A percentile compares a stretch with the other conserved stretches of the same genome.
Conservation (phyloP, 139 green algal species). For the Asterochloris erici region DNA sequence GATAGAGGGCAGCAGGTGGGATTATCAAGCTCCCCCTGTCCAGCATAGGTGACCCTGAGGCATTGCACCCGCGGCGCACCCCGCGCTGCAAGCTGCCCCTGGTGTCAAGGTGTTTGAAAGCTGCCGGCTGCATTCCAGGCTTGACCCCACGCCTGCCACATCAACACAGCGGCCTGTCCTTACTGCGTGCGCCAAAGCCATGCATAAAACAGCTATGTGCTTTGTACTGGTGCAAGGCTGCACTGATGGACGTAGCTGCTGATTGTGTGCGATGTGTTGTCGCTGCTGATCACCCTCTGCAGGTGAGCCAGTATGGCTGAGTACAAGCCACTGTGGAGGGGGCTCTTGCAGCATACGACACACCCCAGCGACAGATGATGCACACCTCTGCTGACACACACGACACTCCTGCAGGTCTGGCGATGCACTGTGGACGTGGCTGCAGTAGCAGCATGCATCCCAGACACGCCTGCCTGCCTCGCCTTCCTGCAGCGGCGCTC, state of each 20-base stretch:
- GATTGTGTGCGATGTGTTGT: not conserved
- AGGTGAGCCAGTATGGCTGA: not conserved
- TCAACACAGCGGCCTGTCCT: too few species aligned
- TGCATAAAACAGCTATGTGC: too few species aligned
- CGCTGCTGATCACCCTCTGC: not conserved
- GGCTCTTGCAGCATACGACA: not conserved
- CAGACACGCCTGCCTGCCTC: not conserved
- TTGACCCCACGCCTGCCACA: too few species aligned
- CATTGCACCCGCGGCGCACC: too few species aligned
- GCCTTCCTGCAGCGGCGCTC: slow-evolving; percentile 2
- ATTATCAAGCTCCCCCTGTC: too few species aligned
- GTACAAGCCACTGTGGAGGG: not conserved
- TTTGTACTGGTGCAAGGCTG: too few species aligned
- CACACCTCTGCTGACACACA: not conserved
- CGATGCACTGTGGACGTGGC: slow-evolving; percentile 7
- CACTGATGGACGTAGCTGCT: not conserved
- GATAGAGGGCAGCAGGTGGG: too few species aligned
- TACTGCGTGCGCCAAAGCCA: too few species aligned
- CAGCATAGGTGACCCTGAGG: too few species aligned
- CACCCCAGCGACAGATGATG: not conserved
- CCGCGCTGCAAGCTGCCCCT: too few species aligned
- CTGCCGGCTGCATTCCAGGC: too few species aligned
- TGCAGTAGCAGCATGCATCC: not conserved
- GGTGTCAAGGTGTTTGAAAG: too few species aligned
- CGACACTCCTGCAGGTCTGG: not conserved